Evolutionary conservation across 345 rosid genomes (phyloP).

Genomic region (Arabis alpina): DNA sequence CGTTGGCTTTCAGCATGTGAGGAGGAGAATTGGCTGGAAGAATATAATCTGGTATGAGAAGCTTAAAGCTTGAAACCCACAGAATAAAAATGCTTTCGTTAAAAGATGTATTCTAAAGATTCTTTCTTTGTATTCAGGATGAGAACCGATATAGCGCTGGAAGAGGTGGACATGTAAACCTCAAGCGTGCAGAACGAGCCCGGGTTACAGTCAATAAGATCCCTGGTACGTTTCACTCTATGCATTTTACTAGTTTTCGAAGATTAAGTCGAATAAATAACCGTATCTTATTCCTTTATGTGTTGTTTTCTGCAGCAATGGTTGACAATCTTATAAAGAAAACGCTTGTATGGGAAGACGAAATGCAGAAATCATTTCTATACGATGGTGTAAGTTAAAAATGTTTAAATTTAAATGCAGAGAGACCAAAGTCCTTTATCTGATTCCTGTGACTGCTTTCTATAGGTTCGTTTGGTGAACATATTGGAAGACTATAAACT

Average conservation of each 20-base stretch:
- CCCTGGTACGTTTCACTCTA: conserved; percentile 59
- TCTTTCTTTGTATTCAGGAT: conserved; percentile 56
- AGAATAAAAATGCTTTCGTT: neutral
- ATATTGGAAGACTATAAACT: conserved; percentile 88
- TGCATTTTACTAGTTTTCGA: neutral
- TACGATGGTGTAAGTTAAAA: conserved; percentile 81
- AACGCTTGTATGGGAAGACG: conserved; percentile 83
- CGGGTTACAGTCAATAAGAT: conserved; percentile 80
- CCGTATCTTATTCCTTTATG: neutral
- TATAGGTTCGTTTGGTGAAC: conserved; percentile 74
- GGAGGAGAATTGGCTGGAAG: conserved; percentile 98
- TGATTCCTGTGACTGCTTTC: conserved; percentile 24
- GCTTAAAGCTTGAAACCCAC: conserved; percentile 27
- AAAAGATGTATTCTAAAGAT: neutral
- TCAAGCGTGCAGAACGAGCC: conserved; percentile 93
- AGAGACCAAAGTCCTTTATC: conserved; percentile 1
- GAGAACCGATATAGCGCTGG: conserved; percentile 81
- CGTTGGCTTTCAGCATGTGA: conserved; percentile 95
- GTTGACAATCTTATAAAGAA: conserved; percentile 80
- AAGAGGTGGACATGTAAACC: conserved; percentile 91
- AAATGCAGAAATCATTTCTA: conserved; percentile 64
- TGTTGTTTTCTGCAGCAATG: conserved; percentile 58
- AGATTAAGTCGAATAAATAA: neutral
- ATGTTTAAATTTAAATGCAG: neutral
- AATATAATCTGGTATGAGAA: conserved; percentile 70